Base-by-base conservation (phyloP, 495 filamentous ascomycete species). In the Aspergillus diversus region DNA sequence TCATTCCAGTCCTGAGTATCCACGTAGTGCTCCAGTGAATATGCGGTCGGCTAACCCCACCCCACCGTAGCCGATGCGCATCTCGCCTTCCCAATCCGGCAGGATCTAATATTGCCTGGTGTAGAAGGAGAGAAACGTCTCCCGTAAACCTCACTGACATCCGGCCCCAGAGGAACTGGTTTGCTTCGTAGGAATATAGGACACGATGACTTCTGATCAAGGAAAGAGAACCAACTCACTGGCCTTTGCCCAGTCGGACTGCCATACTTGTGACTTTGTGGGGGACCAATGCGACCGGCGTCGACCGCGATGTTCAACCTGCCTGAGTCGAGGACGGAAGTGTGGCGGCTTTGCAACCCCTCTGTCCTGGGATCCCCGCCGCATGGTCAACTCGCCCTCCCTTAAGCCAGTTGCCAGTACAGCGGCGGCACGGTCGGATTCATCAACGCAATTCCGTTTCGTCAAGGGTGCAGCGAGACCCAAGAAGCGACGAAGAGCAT, bases 191-290 rank as follows among this genome's bases (percentile, higher is more conserved):
- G 37, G 8, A 39, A 7, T 0, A 39, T 39, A 1, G 8, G 37
- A 13, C 13, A 3, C 4, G 37, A 39, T 52, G 15, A 53, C 48
- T 60, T 16, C 58, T 35, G 47, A 60, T 37, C 21, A 7, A 5
- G 66, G 66, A 48, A 68, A 63, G 63, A 62, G 63, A 63, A 62
- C 66, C 27, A 68, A 63, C 57, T 68, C 66, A 5, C 55, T 68
- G 15, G 63, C 63, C 8, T 68, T 68, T 47, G 66, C 66, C 32
- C 63, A 34, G 5, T 55, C 59, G 27, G 66, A 68, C 33, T 68
- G 66, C 17, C 66, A 68, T 47, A 65, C 66, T 17, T 68, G 66
- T 57, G 63, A 48, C 42, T 48, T 58, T 51, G n/a, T 35, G 16
- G 63, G 63, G n/a, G 54, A 63, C 7, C 34, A 51, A 11, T 65